These are phyloP conservation scores for Arthrobotrys pseudoclavata DNA, from an alignment of 2,329 filamentous ascomycete species.

Conservation along the genomic window DNA sequence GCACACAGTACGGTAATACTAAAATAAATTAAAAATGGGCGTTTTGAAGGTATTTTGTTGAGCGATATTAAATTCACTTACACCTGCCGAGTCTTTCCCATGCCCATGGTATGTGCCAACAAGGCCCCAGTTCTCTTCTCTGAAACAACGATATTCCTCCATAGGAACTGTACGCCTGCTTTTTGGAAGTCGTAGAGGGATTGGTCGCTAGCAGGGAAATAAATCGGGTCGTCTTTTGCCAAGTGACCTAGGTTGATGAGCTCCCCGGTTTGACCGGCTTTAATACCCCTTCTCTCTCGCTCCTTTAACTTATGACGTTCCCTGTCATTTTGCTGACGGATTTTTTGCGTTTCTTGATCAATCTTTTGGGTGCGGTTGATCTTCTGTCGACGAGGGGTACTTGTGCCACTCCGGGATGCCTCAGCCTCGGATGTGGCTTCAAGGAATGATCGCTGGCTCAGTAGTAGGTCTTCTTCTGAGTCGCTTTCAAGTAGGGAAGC, in stretches of 20 bases:
- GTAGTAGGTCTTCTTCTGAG: conserved; percentile 23
- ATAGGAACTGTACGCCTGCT: conserved; percentile 86
- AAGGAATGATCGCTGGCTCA: conserved; percentile 17
- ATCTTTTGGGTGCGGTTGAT: conserved; percentile 38
- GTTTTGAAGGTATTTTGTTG: conserved; percentile 1
- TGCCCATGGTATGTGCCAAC: conserved; percentile 76
- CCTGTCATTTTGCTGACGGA: conserved; percentile 37
- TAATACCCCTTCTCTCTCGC: conserved; percentile 3
- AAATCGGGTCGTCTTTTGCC: conserved; percentile 57
- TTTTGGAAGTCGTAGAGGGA: conserved; percentile 82
- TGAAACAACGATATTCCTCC: conserved; percentile 78
- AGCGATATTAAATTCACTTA: conserved; percentile 65
- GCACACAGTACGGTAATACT: conserved; percentile 83
- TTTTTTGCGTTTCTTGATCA: conserved; percentile 34
- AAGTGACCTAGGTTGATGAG: conserved; percentile 62
- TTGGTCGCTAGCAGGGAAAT: conserved; percentile 42
- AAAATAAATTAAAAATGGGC: background rate
- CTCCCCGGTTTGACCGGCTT: conserved; percentile 19
- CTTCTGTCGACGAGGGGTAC: conserved; percentile 32
- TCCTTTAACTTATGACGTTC: conserved; percentile 7
- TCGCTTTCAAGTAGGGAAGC: conserved; percentile 8
- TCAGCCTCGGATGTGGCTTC: background rate
- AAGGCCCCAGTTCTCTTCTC: conserved; percentile 61
- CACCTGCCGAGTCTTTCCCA: conserved; percentile 93
- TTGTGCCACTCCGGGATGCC: conserved; percentile 23